A percentile compares a stretch with the other conserved stretches of the same genome.
Conservation (phyloP, 2,329 filamentous ascomycete species). For the Xylariales sp. region DNA sequence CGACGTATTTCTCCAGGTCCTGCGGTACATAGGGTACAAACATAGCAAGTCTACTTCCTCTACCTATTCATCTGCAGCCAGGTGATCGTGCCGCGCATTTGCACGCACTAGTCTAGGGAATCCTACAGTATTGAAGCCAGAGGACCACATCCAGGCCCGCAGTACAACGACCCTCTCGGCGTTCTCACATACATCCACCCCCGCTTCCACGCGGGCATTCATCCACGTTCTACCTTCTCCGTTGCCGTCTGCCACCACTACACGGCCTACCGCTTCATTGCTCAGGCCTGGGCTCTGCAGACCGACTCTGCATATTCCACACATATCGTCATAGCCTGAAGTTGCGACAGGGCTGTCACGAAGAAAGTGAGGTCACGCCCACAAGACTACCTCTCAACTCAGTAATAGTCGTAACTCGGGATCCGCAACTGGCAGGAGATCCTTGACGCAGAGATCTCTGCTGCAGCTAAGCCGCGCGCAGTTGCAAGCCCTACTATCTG, state of each 20-base stretch:
- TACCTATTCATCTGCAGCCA: slow-evolving; percentile 22
- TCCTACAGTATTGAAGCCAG: too few species aligned
- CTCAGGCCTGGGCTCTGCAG: slow-evolving; percentile 12
- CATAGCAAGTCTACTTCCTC: slow-evolving; percentile 4
- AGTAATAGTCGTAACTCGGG: slow-evolving; percentile 22
- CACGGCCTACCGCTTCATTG: slow-evolving; percentile 12
- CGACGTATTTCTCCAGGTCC: too few species aligned
- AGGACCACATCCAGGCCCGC: slow-evolving; percentile 26
- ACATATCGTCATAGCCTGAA: slow-evolving; percentile 44
- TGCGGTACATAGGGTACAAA: too few species aligned
- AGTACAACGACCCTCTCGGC: slow-evolving; percentile 31
- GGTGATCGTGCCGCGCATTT: slow-evolving; percentile 25
- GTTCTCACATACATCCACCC: slow-evolving; percentile 17
- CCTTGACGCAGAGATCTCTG: slow-evolving; percentile 44
- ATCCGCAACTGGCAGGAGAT: slow-evolving; percentile 31
- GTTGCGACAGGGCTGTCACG: slow-evolving; percentile 30
- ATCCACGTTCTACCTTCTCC: slow-evolving; percentile 11
- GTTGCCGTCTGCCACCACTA: slow-evolving; percentile 8
- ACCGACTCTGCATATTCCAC: slow-evolving; percentile 19
- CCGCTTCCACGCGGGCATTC: slow-evolving; percentile 11
- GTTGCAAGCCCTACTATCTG: slow-evolving; percentile 50
- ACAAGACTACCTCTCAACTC: slow-evolving; percentile 10
- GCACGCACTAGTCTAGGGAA: slow-evolving; percentile 16
- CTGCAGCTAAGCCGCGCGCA: slow-evolving; percentile 48
- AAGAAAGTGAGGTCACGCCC: slow-evolving; percentile 12